Conservation (phyloP, 176 grass and related monocot genomes). For the Phoenix dactylifera region DNA sequence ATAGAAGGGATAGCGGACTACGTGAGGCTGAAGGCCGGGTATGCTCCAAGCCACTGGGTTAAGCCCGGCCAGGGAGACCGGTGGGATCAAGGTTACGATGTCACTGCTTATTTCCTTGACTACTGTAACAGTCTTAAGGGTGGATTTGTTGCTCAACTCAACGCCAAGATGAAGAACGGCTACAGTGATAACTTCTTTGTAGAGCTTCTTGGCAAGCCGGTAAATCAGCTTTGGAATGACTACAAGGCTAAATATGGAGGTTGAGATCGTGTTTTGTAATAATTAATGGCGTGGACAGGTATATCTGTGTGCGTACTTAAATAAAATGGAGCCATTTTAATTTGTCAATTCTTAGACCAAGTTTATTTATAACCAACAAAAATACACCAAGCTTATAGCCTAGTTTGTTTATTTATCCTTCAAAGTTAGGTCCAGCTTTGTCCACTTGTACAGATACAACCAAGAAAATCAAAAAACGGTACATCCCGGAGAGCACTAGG, state of each 20-base stretch:
- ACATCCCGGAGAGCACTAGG: no score
- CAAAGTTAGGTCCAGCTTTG: no score
- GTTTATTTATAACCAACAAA: no score
- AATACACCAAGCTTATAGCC: no score
- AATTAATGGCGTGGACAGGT: no score
- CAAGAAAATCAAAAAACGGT: no score
- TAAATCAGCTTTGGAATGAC: conserved; percentile 45
- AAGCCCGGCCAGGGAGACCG: conserved; percentile 26
- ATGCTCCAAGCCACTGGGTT: conserved; percentile 36
- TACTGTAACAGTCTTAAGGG: conserved; percentile 45
- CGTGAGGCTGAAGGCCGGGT: conserved; percentile 48
- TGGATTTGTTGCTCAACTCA: conserved; percentile 52
- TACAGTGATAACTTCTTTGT: conserved; percentile 50
- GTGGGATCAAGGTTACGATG: conserved; percentile 56
- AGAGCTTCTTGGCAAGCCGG: conserved; percentile 36
- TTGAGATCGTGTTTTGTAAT: neutral
- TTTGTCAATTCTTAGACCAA: no score
- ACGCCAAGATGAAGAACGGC: conserved; percentile 45
- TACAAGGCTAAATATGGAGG: conserved; percentile 49
- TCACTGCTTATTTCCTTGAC: conserved; percentile 65
- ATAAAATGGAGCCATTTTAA: no score
- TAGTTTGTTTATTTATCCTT: no score
- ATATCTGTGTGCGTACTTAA: no score
- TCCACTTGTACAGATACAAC: no score
- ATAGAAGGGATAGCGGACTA: conserved; percentile 74